Conservation (phyloP, 1,284 basidiomycete species). For the Cryptococcus neoformans region DNA sequence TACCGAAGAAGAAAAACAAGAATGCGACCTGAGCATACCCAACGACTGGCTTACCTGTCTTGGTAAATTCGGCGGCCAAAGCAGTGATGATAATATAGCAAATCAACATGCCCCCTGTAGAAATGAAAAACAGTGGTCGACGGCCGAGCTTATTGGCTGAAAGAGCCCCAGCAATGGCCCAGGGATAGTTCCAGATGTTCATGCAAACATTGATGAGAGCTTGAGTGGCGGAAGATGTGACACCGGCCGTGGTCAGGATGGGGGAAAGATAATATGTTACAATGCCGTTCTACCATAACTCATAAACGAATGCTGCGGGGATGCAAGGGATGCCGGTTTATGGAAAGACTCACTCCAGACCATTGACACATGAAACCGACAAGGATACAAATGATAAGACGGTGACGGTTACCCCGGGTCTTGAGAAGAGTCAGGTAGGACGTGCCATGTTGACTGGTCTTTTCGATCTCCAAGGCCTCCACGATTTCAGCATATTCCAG, state of each 20-base stretch:
- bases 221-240: constrained; percentile 36
- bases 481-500: no score
- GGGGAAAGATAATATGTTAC: constrained; percentile 66
- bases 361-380: not conserved
- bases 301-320: not conserved
- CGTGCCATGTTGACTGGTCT: no score
- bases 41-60: constrained; percentile 6
- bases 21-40: constrained; percentile 6
- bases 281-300: constrained; percentile 48
- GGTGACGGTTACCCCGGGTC: no score
- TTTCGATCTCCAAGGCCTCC: no score
- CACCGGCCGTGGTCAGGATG: constrained; percentile 67
- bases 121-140: constrained; percentile 51
- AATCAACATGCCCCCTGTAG: constrained; percentile 59
- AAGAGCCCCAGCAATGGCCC: constrained; percentile 32
- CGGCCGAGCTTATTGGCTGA: constrained; percentile 37
- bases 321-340: not conserved
- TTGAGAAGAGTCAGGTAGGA: no score
- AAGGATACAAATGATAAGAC: no score
- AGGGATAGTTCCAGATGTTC: constrained; percentile 25
- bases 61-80: constrained; percentile 11
- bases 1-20: constrained; percentile 10
- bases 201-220: constrained; percentile 68
- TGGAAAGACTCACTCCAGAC: not conserved
- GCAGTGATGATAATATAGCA: constrained; percentile 11